Conservation (phyloP, 352 stramenopile genomes). For the Pythium guiyangense region DNA sequence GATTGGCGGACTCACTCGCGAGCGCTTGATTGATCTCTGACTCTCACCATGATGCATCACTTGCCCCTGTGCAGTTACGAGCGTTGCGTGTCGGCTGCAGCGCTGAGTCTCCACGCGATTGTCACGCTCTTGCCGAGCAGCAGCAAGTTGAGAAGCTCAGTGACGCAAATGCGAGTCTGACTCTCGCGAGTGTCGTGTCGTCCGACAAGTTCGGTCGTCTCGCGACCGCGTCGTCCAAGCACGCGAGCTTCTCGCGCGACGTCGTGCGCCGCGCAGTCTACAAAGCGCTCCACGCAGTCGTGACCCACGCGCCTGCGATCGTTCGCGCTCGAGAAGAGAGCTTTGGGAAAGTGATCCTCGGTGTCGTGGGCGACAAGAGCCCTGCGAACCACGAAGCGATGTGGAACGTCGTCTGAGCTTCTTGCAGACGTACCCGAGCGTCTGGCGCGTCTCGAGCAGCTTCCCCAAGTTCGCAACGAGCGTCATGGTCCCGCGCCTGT, state of each 20-base stretch:
- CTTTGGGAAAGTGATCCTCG: constrained; percentile 71
- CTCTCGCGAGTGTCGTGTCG: constrained; percentile 45
- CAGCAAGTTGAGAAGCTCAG: constrained; percentile 33
- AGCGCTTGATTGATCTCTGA: neutral
- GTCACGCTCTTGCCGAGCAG: constrained; percentile 38
- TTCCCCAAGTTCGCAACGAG: constrained; percentile 62
- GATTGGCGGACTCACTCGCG: too few relatives aligned
- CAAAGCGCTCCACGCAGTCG: constrained; percentile 49
- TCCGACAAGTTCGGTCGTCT: constrained; percentile 59
- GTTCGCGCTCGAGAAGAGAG: constrained; percentile 39
- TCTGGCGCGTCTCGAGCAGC: constrained; percentile 35
- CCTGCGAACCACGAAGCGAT: constrained; percentile 61
- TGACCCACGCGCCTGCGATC: constrained; percentile 33
- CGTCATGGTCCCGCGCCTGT: constrained; percentile 58
- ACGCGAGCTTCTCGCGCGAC: constrained; percentile 69
- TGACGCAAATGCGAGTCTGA: constrained; percentile 26
- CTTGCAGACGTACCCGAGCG: constrained; percentile 38
- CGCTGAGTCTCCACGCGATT: constrained; percentile 57
- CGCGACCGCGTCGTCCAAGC: constrained; percentile 60
- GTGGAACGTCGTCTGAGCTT: constrained; percentile 78
- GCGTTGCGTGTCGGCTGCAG: constrained; percentile 54
- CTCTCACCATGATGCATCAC: neutral
- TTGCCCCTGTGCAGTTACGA: constrained; percentile 24
- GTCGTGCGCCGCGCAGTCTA: constrained; percentile 65
- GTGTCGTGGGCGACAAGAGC: constrained; percentile 64